Conservation (phyloP, 1,284 basidiomycete genomes). For the Butyriboletus appendiculatus region DNA sequence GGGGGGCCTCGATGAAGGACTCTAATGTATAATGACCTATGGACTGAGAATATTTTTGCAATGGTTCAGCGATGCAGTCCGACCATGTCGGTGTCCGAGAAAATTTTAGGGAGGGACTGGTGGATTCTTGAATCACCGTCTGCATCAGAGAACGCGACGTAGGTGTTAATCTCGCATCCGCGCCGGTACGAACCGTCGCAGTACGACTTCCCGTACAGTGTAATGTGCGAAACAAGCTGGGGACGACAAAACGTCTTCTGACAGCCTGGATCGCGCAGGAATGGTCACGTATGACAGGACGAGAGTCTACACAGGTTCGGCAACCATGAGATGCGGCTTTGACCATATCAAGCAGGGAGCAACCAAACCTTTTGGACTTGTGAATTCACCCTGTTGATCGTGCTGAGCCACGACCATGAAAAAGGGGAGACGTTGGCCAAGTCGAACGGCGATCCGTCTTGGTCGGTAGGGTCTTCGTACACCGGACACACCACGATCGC, state of each 20-base stretch:
- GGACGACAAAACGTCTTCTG: slow-evolving; percentile 54
- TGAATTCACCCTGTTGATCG: slow-evolving; percentile 94
- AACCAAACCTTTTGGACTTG: slow-evolving; percentile 92
- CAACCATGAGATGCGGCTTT: background rate
- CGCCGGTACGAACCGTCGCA: slow-evolving; percentile 88
- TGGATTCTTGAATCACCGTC: background rate
- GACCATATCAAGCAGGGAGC: slow-evolving; percentile 6
- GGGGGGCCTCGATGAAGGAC: background rate
- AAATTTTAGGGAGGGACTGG: background rate
- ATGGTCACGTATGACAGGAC: slow-evolving; percentile 91
- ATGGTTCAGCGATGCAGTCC: background rate
- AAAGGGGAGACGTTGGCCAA: slow-evolving; percentile 71
- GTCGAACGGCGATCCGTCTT: slow-evolving; percentile 57
- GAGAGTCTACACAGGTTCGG: slow-evolving; percentile 63
- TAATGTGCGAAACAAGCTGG: slow-evolving; percentile 76
- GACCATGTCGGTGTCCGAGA: background rate
- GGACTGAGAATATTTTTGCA: slow-evolving; percentile 6
- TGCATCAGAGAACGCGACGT: background rate
- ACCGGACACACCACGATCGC: slow-evolving; percentile 87
- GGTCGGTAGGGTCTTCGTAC: slow-evolving; percentile 82
- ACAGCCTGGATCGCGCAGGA: slow-evolving; percentile 63
- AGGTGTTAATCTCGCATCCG: slow-evolving; percentile 78
- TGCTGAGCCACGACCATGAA: slow-evolving; percentile 96
- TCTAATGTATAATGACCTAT: slow-evolving; percentile 24
- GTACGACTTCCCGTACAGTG: slow-evolving; percentile 81